phyloP scores from a whole-genome alignment of 257 asterid genomes.

The Solanum piurae region DNA sequence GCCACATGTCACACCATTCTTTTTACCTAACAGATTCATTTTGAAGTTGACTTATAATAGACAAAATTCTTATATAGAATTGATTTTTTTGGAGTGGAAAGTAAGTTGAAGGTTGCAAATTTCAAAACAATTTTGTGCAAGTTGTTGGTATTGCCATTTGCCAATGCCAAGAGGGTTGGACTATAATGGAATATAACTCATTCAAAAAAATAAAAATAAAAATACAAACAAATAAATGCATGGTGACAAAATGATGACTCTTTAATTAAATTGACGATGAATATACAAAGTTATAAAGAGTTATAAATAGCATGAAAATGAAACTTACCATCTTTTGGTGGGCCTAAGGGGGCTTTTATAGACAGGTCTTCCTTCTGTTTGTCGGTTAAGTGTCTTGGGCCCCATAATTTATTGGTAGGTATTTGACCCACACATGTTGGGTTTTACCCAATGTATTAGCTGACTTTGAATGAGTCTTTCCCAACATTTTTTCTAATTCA shows the following conservation, averaged over 20 bases:
- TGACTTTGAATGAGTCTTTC: constrained; percentile 3
- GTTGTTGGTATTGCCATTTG: not conserved
- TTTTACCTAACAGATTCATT: not conserved
- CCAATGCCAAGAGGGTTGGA: not conserved
- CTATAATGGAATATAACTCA: not conserved
- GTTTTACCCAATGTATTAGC: constrained; percentile 15
- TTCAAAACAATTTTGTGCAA: not conserved
- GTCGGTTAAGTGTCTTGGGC: constrained; percentile 45
- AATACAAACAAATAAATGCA: not conserved
- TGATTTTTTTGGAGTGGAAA: not conserved
- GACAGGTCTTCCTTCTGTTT: constrained; percentile 10
- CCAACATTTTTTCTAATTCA: not conserved
- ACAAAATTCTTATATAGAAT: not conserved
- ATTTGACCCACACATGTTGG: constrained; percentile 28
- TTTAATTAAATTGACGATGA: not conserved
- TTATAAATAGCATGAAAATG: not conserved
- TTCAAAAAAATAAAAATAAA: not conserved
- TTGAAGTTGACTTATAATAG: not conserved
- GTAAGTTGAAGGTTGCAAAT: not conserved
- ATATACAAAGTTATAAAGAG: not conserved
- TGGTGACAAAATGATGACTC: not conserved
- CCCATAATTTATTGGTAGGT: constrained; percentile 7
- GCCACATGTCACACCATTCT: not conserved
- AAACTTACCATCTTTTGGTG: not conserved
- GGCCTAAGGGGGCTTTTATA: constrained; percentile 19